These are phyloP conservation scores for Vigna trinervia DNA, from an alignment of 306 rosid species.

Conservation along the genomic window DNA sequence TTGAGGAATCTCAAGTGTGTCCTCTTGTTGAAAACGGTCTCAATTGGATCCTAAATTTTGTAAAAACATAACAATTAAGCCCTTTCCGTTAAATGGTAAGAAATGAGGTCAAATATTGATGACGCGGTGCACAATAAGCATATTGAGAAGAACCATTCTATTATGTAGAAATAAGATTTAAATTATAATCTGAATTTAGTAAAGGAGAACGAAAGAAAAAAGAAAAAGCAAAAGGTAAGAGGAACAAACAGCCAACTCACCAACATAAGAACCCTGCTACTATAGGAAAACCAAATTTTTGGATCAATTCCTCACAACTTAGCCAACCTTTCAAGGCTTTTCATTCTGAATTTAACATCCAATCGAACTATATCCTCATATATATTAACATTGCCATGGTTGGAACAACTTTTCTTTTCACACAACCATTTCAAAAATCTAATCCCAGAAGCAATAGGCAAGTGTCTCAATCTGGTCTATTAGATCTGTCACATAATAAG, in stretches of 20 bases:
- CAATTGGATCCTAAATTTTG: no score
- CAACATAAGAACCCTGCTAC: conserved; percentile 33
- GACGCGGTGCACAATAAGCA: no score
- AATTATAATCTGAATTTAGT: no score
- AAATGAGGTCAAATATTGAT: no score
- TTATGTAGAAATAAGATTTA: no score
- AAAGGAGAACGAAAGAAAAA: no score
- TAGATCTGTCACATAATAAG: conserved; percentile 65
- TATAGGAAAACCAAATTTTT: conserved; percentile 64
- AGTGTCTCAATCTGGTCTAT: conserved; percentile 52
- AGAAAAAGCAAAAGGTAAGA: no score
- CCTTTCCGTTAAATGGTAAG: no score
- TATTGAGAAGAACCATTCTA: no score
- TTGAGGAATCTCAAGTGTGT: no score
- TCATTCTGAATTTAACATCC: conserved; percentile 59
- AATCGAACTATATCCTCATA: conserved; percentile 60
- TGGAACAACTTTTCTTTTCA: conserved; percentile 67
- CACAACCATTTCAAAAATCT: conserved; percentile 55
- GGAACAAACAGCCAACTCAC: conserved; percentile 19
- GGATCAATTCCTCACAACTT: conserved; percentile 67
- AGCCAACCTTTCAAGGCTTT: conserved; percentile 58
- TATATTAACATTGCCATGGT: conserved; percentile 45
- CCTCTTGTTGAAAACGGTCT: no score
- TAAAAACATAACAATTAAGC: no score
- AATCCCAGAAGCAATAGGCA: conserved; percentile 54